Evolutionary conservation across 352 stramenopile genomes (phyloP).

Genomic region (Pythium sukuiense): DNA sequence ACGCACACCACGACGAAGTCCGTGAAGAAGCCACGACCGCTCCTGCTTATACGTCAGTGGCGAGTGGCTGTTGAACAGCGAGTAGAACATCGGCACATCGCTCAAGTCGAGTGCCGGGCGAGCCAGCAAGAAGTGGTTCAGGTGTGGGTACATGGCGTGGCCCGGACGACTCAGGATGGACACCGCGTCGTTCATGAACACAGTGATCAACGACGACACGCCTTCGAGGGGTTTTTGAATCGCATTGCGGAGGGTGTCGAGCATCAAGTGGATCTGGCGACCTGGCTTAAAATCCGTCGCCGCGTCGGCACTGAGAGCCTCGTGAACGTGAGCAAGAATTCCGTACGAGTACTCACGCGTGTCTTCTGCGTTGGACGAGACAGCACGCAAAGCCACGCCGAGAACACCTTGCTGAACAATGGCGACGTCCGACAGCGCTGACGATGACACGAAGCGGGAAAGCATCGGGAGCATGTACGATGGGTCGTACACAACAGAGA

Average conservation of each 20-base stretch:
- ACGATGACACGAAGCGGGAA: conserved; percentile 73
- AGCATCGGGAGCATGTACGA: conserved; percentile 79
- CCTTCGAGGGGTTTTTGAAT: conserved; percentile 47
- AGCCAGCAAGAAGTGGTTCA: conserved; percentile 87
- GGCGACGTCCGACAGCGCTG: conserved; percentile 49
- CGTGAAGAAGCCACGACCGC: conserved; percentile 81
- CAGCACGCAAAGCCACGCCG: conserved; percentile 65
- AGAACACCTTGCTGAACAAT: conserved; percentile 76
- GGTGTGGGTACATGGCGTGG: conserved; percentile 71
- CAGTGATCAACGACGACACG: conserved; percentile 74
- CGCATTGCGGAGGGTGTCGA: conserved; percentile 76
- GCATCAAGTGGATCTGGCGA: conserved; percentile 74
- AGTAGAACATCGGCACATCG: conserved; percentile 90
- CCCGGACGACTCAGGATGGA: conserved; percentile 63
- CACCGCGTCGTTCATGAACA: conserved; percentile 82
- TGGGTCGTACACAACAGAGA: conserved; percentile 57
- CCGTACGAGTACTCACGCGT: conserved; percentile 71
- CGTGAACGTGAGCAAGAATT: conserved; percentile 75
- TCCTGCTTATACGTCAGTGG: conserved; percentile 77
- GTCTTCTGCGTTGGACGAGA: conserved; percentile 55
- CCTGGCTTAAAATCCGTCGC: conserved; percentile 66
- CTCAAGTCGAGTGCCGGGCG: conserved; percentile 72
- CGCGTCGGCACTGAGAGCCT: conserved; percentile 57
- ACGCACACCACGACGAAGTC: conserved; percentile 64
- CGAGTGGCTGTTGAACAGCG: conserved; percentile 80